Evolutionary conservation across 306 rosid genomes (phyloP).

Genomic region (Cicer bijugum): DNA sequence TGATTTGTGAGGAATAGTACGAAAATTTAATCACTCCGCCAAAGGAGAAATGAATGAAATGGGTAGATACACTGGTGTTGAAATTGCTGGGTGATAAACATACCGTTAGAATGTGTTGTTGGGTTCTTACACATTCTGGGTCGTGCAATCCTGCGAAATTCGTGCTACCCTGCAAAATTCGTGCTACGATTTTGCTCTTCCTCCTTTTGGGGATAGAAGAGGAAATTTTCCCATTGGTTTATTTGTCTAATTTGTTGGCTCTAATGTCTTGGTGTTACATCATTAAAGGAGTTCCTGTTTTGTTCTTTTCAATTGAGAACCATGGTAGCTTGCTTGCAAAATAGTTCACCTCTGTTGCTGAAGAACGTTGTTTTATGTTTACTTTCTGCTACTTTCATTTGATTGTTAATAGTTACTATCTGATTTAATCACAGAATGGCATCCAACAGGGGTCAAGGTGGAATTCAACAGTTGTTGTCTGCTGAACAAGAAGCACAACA

Average conservation of each 20-base stretch:
- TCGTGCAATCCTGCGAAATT: not conserved
- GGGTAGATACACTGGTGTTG: not conserved
- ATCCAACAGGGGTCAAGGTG: conserved; percentile 75
- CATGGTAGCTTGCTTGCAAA: not conserved
- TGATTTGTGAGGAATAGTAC: not conserved
- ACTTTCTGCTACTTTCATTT: conserved; percentile 14
- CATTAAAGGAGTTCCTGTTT: not conserved
- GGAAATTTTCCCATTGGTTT: not conserved
- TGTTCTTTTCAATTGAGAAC: not conserved
- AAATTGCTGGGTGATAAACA: conserved; percentile 20
- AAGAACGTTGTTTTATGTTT: conserved; percentile 9
- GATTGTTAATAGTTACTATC: not conserved
- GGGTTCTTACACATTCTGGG: not conserved
- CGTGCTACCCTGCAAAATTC: not conserved
- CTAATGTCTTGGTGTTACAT: not conserved
- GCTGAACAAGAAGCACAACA: conserved; percentile 93
- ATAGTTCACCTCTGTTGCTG: not conserved
- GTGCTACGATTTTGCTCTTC: not conserved
- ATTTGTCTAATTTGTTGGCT: not conserved
- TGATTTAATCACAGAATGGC: conserved; percentile 65
- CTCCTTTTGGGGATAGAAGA: conserved; percentile 11
- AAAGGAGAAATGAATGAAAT: not conserved
- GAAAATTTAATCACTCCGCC: not conserved
- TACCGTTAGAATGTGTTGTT: not conserved
- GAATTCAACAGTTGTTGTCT: conserved; percentile 89